Evolutionary conservation across 2,329 filamentous ascomycete genomes (phyloP).

Genomic region (Cordyceps cicadae): DNA sequence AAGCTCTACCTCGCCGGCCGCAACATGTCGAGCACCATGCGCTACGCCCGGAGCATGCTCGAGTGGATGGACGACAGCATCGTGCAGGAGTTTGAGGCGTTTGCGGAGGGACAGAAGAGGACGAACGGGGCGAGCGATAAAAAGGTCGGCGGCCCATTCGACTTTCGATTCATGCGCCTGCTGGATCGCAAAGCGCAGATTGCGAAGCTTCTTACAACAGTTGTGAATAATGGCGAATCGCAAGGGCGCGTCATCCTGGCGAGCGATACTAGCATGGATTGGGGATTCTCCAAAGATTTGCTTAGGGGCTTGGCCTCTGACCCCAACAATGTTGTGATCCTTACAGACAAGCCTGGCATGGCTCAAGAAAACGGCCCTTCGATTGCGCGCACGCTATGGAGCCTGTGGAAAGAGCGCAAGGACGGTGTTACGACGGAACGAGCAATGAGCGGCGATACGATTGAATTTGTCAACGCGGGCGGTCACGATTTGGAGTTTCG

Average conservation of each 20-base stretch:
- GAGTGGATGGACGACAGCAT: constrained; percentile 99
- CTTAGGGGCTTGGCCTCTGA: constrained; percentile 68
- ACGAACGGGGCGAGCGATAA: constrained; percentile 40
- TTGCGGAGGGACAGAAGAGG: constrained; percentile 44
- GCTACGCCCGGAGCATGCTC: constrained; percentile 87
- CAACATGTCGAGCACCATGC: constrained; percentile 80
- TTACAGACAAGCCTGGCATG: constrained; percentile 65
- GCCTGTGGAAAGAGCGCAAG: constrained; percentile 63
- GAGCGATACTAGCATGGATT: constrained; percentile 82
- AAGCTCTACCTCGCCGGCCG: constrained; percentile 77
- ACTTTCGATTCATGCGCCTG: constrained; percentile 77
- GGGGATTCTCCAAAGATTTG: constrained; percentile 85
- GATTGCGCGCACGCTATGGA: constrained; percentile 69
- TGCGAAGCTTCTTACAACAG: constrained; percentile 53
- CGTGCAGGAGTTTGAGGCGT: constrained; percentile 79
- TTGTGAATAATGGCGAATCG: constrained; percentile 32
- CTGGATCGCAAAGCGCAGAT: constrained; percentile 77
- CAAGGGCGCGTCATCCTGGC: constrained; percentile 73
- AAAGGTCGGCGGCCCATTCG: constrained; percentile 66
- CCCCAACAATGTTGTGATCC: constrained; percentile 71
- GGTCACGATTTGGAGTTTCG: constrained; percentile 53
- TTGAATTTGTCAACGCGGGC: constrained; percentile 59
- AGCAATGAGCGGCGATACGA: constrained; percentile 43
- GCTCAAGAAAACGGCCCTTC: constrained; percentile 37
- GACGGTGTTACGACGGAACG: constrained; percentile 56